Percentiles rank a stretch among this genome's conserved stretches.
Conservation (phyloP, 2,329 filamentous ascomycete species). For the Mycocentrospora acerina region DNA sequence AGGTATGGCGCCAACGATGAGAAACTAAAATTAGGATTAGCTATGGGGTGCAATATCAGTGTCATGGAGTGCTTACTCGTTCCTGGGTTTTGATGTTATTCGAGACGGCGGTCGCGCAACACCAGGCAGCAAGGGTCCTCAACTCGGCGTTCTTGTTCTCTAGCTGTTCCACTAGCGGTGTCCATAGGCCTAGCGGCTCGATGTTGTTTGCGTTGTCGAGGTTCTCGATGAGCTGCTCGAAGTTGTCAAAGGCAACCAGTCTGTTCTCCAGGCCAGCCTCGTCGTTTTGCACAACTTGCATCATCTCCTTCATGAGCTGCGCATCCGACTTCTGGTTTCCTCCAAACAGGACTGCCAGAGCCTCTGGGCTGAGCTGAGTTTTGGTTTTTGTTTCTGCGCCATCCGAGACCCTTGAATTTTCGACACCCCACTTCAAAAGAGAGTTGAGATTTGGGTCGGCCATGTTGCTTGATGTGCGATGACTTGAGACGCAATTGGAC, state of each 20-base stretch:
- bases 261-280: slow-evolving; percentile 19
- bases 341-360: slow-evolving; percentile 74
- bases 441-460: slow-evolving; percentile 69
- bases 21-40: slow-evolving; percentile 44
- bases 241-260: slow-evolving; percentile 28
- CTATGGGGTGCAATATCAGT: background rate
- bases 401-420: slow-evolving; percentile 57
- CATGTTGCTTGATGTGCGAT: slow-evolving; percentile 30
- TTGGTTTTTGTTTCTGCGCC: slow-evolving; percentile 30
- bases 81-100: slow-evolving; percentile 90
- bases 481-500: too few relatives aligned
- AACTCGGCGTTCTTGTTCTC: slow-evolving; percentile 69
- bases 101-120: slow-evolving; percentile 89
- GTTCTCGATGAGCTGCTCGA: slow-evolving; percentile 29
- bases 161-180: slow-evolving; percentile 72
- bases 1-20: slow-evolving; percentile 66
- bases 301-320: slow-evolving; percentile 84
- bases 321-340: slow-evolving; percentile 69
- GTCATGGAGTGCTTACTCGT: slow-evolving; percentile 49
- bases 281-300: slow-evolving; percentile 69
- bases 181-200: slow-evolving; percentile 76
- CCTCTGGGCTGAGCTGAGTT: slow-evolving; percentile 63
- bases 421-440: slow-evolving; percentile 76
- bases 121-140: slow-evolving; percentile 88
- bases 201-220: slow-evolving; percentile 98